These are phyloP conservation scores for Apiospora saccharicola DNA, from an alignment of 2,329 filamentous ascomycete genomes.

Conservation along the genomic window DNA sequence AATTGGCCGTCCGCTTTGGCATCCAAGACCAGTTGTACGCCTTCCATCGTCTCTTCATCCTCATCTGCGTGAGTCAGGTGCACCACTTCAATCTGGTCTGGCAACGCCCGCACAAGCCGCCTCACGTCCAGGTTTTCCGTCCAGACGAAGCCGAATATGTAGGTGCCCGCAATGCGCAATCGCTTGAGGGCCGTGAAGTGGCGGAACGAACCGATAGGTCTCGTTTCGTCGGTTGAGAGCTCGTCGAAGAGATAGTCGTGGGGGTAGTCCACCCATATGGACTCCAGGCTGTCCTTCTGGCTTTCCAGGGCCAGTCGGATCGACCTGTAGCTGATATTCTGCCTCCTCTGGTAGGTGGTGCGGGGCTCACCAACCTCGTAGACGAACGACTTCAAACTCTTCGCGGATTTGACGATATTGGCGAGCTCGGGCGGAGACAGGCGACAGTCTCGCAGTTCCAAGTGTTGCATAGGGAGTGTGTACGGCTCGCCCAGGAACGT, in stretches of 20 bases:
- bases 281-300: conserved; percentile 27
- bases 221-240: conserved; percentile 23
- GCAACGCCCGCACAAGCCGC: conserved; percentile 24
- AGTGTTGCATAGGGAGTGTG: conserved; percentile 23
- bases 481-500: conserved; percentile 6
- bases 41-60: conserved; percentile 28
- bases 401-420: conserved; percentile 15
- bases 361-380: conserved; percentile 28
- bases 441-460: conserved; percentile 28
- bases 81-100: conserved; percentile 25
- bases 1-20: conserved; percentile 23
- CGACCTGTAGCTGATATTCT: conserved; percentile 28
- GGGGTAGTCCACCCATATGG: conserved; percentile 29
- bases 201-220: conserved; percentile 26
- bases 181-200: conserved; percentile 26
- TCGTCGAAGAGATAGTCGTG: conserved; percentile 28
- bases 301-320: conserved; percentile 21
- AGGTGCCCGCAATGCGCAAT: conserved; percentile 28
- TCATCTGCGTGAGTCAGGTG: conserved; percentile 27
- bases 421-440: conserved; percentile 23
- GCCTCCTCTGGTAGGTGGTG: conserved; percentile 25
- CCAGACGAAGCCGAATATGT: conserved; percentile 28
- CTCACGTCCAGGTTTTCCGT: conserved; percentile 23
- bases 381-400: conserved; percentile 26
- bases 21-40: conserved; percentile 11